Percentiles rank a stretch among this genome's conserved stretches.
These are phyloP conservation scores for Yarrowia sp. DNA, from an alignment of 805 yeast genomes.

Conservation along the genomic window DNA sequence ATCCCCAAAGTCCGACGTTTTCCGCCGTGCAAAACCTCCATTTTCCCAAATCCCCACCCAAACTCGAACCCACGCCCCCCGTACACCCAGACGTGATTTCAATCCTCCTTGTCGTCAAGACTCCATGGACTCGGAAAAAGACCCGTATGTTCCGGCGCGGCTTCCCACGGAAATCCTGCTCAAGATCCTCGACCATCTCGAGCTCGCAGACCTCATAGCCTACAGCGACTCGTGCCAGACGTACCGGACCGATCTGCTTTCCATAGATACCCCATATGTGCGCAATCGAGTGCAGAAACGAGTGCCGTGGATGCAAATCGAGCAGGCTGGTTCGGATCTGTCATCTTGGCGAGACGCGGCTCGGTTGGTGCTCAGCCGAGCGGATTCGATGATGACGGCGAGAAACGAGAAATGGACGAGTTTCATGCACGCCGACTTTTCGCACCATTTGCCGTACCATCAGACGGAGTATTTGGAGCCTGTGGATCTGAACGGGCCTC, in stretches of 20 bases:
- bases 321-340: not conserved
- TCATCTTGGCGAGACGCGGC: not conserved
- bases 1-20: too few species aligned
- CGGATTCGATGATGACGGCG: not conserved
- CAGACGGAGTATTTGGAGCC: not conserved
- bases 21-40: too few species aligned
- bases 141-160: not conserved
- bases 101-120: not conserved
- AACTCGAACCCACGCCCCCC: not conserved
- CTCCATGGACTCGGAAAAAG: too few species aligned
- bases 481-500: not conserved
- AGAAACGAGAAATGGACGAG: not conserved
- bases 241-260: not conserved
- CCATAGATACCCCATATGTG: not conserved
- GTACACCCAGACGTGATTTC: not conserved
- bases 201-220: not conserved
- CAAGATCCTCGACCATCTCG: not conserved
- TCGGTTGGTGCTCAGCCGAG: not conserved
- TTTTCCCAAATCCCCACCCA: too few species aligned
- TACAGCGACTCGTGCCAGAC: not conserved
- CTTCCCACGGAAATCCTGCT: conserved; percentile 2
- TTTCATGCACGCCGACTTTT: not conserved
- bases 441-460: not conserved
- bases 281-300: not conserved
- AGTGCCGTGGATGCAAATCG: not conserved